phyloP scores from a whole-genome alignment of 306 rosid species.

The Rosa lucieae region DNA sequence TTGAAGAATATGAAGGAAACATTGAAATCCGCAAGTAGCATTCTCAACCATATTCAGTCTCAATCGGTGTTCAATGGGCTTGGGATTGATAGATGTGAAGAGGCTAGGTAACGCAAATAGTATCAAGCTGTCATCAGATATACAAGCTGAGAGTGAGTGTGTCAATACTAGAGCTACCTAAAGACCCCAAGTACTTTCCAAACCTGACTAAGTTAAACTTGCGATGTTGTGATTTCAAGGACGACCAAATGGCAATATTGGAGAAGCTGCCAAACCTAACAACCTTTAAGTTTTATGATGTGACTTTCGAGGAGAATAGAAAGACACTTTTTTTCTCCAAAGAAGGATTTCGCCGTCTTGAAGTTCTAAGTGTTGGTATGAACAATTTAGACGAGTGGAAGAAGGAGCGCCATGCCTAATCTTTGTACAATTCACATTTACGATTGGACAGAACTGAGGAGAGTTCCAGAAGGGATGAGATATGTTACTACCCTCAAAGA shows the following conservation, averaged over 20 bases:
- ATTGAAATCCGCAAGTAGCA: not conserved
- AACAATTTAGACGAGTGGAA: slow-evolving; percentile 38
- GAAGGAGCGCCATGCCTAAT: slow-evolving; percentile 37
- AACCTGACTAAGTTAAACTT: slow-evolving; percentile 40
- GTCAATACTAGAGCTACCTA: slow-evolving; percentile 12
- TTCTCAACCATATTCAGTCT: not conserved
- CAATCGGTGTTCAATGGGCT: accelerated
- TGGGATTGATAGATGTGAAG: too few species aligned
- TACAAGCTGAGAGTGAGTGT: not conserved
- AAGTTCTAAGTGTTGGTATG: slow-evolving; percentile 30
- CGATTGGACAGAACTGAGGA: slow-evolving; percentile 26
- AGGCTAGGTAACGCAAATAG: not conserved
- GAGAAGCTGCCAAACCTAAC: slow-evolving; percentile 45
- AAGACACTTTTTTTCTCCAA: slow-evolving; percentile 26
- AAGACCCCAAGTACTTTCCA: slow-evolving; percentile 22
- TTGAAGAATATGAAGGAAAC: not conserved
- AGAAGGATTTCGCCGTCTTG: slow-evolving; percentile 46
- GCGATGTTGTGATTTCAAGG: slow-evolving; percentile 32
- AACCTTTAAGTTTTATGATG: slow-evolving; percentile 29
- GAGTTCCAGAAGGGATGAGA: slow-evolving; percentile 46
- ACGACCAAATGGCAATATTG: slow-evolving; percentile 49
- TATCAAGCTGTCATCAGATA: not conserved
- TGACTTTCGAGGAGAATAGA: slow-evolving; percentile 30
- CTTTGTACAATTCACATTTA: slow-evolving; percentile 26
- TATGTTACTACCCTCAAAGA: slow-evolving; percentile 30